Base-by-base conservation (phyloP, 768 basidiomycete species). In the Neoboletus brunneissimus region DNA sequence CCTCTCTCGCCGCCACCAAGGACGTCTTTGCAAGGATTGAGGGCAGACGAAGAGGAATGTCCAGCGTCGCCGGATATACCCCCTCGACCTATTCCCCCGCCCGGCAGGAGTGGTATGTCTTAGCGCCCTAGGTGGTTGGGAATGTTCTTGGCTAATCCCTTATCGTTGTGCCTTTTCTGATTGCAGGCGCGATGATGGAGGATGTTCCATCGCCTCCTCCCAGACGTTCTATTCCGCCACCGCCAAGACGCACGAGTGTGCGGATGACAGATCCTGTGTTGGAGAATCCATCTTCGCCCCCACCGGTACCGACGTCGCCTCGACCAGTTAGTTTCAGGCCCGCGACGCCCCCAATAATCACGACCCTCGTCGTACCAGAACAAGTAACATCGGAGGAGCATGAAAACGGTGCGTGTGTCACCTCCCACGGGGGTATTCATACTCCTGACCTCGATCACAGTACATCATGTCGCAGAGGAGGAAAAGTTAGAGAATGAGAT, bases 61-160 rank as follows among this genome's bases (percentile, higher is more conserved):
- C 69, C 70, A 0, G 58, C 60, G 20, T 71, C 70, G 15, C 70
- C 70, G 20, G 69, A 70, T 42, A 67, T 64, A 15, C 64, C 71
- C 0, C 70, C 70, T 32, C 56, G 70, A 20, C 70, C 70, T 6
- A 42, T 71, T 31, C 70, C 70, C 8, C 71, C 71, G 8, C 69
- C 70, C 20, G 56, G 61, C 8, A 63, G 71, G 59, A 72, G 60
- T 27, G 60, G 71, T 72, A 49, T 18, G 69, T 56, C 11, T 55
- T 27, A 16, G 2, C 29, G 1, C 18, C 10, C 16, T 46, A 10
- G 13, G 6, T 29, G 46, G 18, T 40, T 16, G 35, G 13, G 8
- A 34, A 13, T 23, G n/a, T 10, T 10, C 25, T 18, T 22, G 38
- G 20, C 52, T 68, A 23, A 67, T 12, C 11, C 5, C n/a, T 34